phyloP scores from a whole-genome alignment of 1,284 basidiomycete species.

The Bjerkandera adusta region DNA sequence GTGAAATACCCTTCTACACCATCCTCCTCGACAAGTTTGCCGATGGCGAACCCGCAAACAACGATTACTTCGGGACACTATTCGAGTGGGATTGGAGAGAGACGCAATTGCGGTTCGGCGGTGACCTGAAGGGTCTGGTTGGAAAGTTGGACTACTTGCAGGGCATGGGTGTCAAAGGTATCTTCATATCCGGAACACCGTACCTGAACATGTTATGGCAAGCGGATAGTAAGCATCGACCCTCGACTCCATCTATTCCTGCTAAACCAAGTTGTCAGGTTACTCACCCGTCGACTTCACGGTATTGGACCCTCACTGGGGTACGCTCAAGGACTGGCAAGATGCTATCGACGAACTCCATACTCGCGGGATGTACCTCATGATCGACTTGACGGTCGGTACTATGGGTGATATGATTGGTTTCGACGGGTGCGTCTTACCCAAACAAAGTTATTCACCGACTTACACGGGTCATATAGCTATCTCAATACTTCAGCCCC shows the following conservation, averaged over 20 bases:
- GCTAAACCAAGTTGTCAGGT: slow-evolving; percentile 43
- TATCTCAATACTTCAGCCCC: slow-evolving; percentile 79
- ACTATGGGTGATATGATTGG: slow-evolving; percentile 88
- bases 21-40: slow-evolving; percentile 90
- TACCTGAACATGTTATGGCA: slow-evolving; percentile 96
- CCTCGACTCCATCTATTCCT: not conserved
- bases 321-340: slow-evolving; percentile 77
- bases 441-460: not conserved
- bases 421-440: slow-evolving; percentile 64
- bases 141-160: slow-evolving; percentile 82
- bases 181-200: slow-evolving; percentile 89
- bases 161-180: slow-evolving; percentile 80
- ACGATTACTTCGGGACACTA: slow-evolving; percentile 80
- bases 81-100: slow-evolving; percentile 86
- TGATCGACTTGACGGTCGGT: slow-evolving; percentile 90
- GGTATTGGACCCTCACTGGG: slow-evolving; percentile 89
- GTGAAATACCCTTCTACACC: slow-evolving; percentile 80
- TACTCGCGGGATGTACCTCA: slow-evolving; percentile 81
- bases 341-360: slow-evolving; percentile 75
- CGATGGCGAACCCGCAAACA: slow-evolving; percentile 87
- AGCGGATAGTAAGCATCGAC: slow-evolving; percentile 73
- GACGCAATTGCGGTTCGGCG: slow-evolving; percentile 84
- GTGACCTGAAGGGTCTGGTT: slow-evolving; percentile 78
- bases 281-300: slow-evolving; percentile 92
- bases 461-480: slow-evolving; percentile 36